A percentile compares a stretch with the other conserved stretches of the same genome.
phyloP scores from a whole-genome alignment of 176 grass and related monocot genomes.

The Zea luxurians region DNA sequence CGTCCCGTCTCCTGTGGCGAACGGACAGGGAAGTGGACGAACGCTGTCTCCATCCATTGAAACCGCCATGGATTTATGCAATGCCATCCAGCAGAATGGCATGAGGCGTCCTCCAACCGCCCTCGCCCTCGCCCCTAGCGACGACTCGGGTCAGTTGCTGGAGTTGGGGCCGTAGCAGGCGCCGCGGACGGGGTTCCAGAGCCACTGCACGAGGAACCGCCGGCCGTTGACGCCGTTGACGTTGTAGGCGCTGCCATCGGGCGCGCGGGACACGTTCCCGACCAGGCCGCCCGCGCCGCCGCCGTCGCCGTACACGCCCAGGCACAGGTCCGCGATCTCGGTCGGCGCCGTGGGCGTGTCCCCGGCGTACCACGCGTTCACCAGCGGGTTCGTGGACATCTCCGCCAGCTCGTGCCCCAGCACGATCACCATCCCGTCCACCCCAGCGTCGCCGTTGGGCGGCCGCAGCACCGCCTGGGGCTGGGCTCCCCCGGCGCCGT shows the following conservation, averaged over 20 bases:
- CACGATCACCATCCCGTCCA: conserved; percentile 86
- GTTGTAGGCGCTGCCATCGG: conserved; percentile 66
- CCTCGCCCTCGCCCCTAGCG: background rate
- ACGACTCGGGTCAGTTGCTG: conserved; percentile 20
- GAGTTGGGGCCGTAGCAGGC: conserved; percentile 82
- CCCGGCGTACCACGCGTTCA: conserved; percentile 89
- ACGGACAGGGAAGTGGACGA: background rate
- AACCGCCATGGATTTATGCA: conserved; percentile 13
- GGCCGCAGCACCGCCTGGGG: conserved; percentile 44
- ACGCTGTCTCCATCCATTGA: background rate
- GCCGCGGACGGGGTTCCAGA: conserved; percentile 64
- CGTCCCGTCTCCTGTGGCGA: background rate
- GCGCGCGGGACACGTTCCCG: conserved; percentile 56
- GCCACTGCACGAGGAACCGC: conserved; percentile 83
- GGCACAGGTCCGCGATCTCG: conserved; percentile 89
- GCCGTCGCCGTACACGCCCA: conserved; percentile 71
- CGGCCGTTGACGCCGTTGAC: conserved; percentile 72
- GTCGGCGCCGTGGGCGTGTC: conserved; percentile 75
- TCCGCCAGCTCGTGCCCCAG: conserved; percentile 80
- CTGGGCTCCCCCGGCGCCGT: conserved; percentile 17
- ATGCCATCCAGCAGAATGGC: conserved; percentile 41
- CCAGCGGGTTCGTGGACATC: conserved; percentile 67
- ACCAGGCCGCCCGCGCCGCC: conserved; percentile 61
- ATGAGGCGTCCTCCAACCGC: background rate
- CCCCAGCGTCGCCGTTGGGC: conserved; percentile 68